Base-by-base conservation (phyloP, 208 protist species). In the Trypanosoma rangeli region DNA sequence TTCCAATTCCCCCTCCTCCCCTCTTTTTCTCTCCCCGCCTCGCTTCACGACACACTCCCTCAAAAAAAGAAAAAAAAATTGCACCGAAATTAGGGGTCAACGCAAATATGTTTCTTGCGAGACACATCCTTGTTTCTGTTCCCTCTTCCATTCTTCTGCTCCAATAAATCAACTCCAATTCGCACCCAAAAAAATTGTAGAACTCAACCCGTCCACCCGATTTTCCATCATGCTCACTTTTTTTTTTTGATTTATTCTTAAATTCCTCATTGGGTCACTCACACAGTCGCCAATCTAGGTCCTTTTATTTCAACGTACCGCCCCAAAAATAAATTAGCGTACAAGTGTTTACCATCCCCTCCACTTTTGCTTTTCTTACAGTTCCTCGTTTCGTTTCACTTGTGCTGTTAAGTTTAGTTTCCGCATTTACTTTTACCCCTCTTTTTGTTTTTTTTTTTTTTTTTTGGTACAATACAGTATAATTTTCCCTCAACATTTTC, bases 321-420 rank as follows among this genome's bases (percentile, higher is more conserved):
- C 33, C 33, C 4, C 33, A 37, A 37, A 37, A 37, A 2, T 37
- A 37, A 37, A 37, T 37, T 37, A 37, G 33, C 33, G 33, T 37
- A 37, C 33, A 37, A 37, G 33, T 37, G 33, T 57, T 33, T 67
- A 26, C 33, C 31, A 55, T 33, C 24, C 54, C 54, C n/a, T 67
- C 4, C 33, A 37, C 7, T 37, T 37, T 37, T 37, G 2, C 7
- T 37, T 7, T 37, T 37, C 33, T 37, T 37, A 37, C 33, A 7
- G 33, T 37, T 37, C 33, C 33, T 37, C 33, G 33, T 37, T 37
- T 37, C 7, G 33, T 37, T 37, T 37, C 33, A 2, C 33, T 7
- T 37, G 33, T 37, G 33, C 33, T 7, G 33, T 37, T 37, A 9
- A 37, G 2, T 2, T 37, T 37, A 37, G 33, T 37, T 37, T 37